Base-by-base conservation (phyloP, 2,329 filamentous ascomycete species). In the Diaporthe capsici region DNA sequence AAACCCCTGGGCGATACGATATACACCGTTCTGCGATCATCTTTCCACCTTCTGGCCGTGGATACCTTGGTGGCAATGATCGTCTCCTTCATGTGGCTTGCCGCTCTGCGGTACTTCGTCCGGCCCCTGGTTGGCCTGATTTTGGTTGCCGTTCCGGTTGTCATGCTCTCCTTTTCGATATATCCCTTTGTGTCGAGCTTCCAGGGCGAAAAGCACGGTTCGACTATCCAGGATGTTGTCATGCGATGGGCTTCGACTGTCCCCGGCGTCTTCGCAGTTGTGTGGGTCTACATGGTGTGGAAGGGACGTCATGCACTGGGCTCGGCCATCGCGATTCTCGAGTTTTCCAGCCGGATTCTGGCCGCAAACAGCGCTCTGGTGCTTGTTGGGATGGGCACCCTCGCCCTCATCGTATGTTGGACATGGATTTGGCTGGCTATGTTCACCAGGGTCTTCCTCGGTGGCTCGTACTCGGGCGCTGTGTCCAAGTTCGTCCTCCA, bases 371-470 rank as follows among this genome's bases (percentile, higher is more conserved):
- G 95, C 13, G 95, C 94, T 2, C 89, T 99, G 28, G 88, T 98
- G 47, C 83, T 94, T 2, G 90, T 98, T n/a, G 97, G 97, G 3
- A 93, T 98, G 80, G 91, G 89, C 15, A 94, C 93, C 31, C 89
- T 98, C 20, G 90, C 87, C 9, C 87, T 92, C 37, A 93, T 98
- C 58, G 94, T 98, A 13, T 86, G 91, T 20, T 98, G 96, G 94
- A 98, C 96, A 0, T 99, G 97, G 97, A 84, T 94, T 9, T 99
- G 97, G 97, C 91, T 98, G 79, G 92, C 92, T 80, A 98, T 99
- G 95, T 98, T 99, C 84, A 96, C 96, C 10, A 91, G 95, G 60
- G 93, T 98, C 75, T 99, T 99, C 84, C 91, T 98, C 76, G 95
- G 95, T n/a, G 97, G 97, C 0, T 94, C 96, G 83, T 92, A 96